Evolutionary conservation across 23 red algal species (phyloP), one percentile per base, ranked within the genome.

Genomic region (Gracilaria gracilis): DNA sequence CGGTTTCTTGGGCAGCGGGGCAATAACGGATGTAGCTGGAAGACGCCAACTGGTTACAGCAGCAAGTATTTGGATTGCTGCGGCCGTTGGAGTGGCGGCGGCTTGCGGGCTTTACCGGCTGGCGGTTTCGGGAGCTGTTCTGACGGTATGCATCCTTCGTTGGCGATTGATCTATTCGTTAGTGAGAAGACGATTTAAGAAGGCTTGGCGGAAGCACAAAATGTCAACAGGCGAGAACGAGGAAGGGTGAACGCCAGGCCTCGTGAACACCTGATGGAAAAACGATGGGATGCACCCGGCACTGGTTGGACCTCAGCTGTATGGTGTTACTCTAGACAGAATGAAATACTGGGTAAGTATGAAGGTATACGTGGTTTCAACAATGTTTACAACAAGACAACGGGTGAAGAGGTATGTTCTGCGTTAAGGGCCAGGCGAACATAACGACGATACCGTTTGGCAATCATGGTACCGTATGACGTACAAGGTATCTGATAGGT

Each of bases 61-160:
- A 8, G 88, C 88, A 21, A 82, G 72, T 36, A 85, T 96, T 35
- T 96, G 94, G 94, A 82, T 96, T 58, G 74, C 94, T 44, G 94
- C 94, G 31, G 81, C 87, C 1, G 15, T 92, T 15, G 94, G 94
- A 25, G 88, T 96, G 29, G 94, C 94, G 2, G 70, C 72, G n/a
- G 94, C 82, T 2, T 62, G 35, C 9, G 94, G 84, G 14, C 79
- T 96, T 66, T 83, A 33, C 39, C 29, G 79, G 23, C 49, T 95
- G 34, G 93, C 85, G 7, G 19, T 95, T 8, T 58, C 78, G 40
- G 93, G 93, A n/a, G 85, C 85, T 38, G 21, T 86, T 28, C 44
- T 89, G 4, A 95, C 93, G 4, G 81, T 95, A 1, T 71, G 51
- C 14, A 65, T 91, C 29, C 53, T 95, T 36, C 74, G 93, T 32